phyloP scores from a whole-genome alignment of 345 rosid species.

The Acer campestre region DNA sequence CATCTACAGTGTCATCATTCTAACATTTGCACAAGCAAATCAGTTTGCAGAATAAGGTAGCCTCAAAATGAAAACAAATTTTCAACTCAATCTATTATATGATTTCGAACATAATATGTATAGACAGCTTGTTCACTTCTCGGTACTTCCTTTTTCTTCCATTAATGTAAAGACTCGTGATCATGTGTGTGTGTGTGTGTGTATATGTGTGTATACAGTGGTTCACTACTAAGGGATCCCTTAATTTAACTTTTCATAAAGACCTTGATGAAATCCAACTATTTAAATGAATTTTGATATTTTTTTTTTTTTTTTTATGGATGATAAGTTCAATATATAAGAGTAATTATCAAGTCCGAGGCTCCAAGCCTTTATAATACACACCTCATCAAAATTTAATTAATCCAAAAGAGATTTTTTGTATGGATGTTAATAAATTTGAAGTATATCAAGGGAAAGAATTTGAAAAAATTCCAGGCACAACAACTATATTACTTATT shows the following conservation, averaged over 20 bases:
- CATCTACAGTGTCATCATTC: conserved; percentile 97
- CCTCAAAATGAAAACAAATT: background rate
- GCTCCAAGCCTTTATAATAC: background rate
- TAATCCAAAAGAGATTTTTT: background rate
- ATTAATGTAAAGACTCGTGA: background rate
- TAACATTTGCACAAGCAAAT: conserved; percentile 36
- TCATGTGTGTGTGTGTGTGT: too few species aligned
- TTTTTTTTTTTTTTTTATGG: too few species aligned
- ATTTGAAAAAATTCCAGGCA: background rate
- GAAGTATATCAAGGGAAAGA: background rate
- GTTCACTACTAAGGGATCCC: too few species aligned
- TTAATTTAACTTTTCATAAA: too few species aligned
- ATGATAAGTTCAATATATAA: too few species aligned
- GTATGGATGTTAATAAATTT: background rate
- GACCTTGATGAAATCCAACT: too few species aligned
- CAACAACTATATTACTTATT: background rate
- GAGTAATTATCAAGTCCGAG: too few species aligned
- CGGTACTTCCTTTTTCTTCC: background rate
- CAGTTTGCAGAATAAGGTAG: conserved; percentile 10
- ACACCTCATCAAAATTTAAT: background rate
- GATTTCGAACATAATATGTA: background rate
- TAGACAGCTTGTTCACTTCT: background rate
- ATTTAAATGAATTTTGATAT: too few species aligned
- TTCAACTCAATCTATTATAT: background rate
- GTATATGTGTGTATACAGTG: too few species aligned